Conservation (phyloP, 2,329 filamentous ascomycete species). For the Shiraia sp. region DNA sequence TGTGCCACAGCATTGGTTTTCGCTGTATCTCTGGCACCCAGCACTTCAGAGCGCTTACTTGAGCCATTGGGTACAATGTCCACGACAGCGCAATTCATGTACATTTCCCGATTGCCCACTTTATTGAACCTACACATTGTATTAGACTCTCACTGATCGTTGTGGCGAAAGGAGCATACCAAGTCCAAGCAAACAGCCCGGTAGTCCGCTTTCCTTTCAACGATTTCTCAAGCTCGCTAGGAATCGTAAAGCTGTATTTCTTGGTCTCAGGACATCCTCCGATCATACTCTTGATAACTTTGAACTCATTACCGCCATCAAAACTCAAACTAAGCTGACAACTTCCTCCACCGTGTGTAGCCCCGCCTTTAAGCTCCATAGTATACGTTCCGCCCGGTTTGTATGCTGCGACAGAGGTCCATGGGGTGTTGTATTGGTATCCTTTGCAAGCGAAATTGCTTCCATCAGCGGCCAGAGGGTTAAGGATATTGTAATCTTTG, state of each 20-base stretch:
- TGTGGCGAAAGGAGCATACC: conserved; percentile 10
- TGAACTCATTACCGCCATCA: conserved; percentile 71
- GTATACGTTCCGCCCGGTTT: conserved; percentile 64
- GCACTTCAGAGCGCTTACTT: conserved; percentile 56
- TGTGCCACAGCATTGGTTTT: conserved; percentile 15
- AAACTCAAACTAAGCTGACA: conserved; percentile 78
- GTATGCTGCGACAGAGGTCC: conserved; percentile 64
- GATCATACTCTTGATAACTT: conserved; percentile 67
- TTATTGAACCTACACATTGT: conserved; percentile 62
- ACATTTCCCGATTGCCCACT: conserved; percentile 79
- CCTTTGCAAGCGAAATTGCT: conserved; percentile 79
- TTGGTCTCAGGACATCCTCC: conserved; percentile 59
- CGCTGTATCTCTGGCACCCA: conserved; percentile 2
- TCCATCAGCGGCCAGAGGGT: conserved; percentile 64
- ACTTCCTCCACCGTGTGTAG: conserved; percentile 68
- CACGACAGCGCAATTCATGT: conserved; percentile 82
- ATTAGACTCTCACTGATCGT: no score
- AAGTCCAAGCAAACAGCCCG: conserved; percentile 72
- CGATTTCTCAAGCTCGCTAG: conserved; percentile 1
- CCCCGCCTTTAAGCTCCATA: conserved; percentile 65
- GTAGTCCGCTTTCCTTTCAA: background rate
- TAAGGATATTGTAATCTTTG: conserved; percentile 71
- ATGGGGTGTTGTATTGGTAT: conserved; percentile 56
- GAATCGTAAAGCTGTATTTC: conserved; percentile 63
- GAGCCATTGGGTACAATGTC: conserved; percentile 56